Conservation (phyloP, 345 rosid species). For the Microthlaspi erraticum region DNA sequence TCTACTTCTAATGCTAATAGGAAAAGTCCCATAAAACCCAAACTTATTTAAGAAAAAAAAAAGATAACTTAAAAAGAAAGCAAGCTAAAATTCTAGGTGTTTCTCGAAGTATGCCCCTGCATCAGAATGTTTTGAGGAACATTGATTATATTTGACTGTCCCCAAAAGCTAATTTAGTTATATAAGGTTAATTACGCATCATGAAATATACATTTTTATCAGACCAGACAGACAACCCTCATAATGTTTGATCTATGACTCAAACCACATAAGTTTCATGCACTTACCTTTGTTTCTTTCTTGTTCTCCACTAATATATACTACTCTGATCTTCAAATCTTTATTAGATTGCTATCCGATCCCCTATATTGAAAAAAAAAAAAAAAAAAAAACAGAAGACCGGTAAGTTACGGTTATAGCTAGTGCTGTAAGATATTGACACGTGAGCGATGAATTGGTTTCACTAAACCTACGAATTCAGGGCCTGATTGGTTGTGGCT, state of each 20-base stretch:
- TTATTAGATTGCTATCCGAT: conserved; percentile 4
- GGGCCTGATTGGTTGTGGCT: too few species aligned
- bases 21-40: too few species aligned
- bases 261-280: conserved; percentile 38
- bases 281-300: conserved; percentile 34
- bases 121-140: not conserved
- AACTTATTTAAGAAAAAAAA: too few species aligned
- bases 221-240: conserved; percentile 31
- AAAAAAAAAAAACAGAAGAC: not conserved
- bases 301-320: conserved; percentile 33
- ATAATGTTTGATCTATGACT: conserved; percentile 36
- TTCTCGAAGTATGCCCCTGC: too few species aligned
- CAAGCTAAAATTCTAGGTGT: too few species aligned
- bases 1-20: too few species aligned
- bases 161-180: conserved; percentile 2
- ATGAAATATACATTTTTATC: conserved; percentile 19
- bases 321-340: not conserved
- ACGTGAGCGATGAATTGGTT: not conserved
- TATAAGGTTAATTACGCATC: conserved; percentile 26
- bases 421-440: conserved; percentile 22
- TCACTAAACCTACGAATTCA: conserved; percentile 10
- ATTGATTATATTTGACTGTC: conserved; percentile 13
- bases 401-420: conserved; percentile 26
- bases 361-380: not conserved
- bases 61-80: too few species aligned